Percentiles rank a stretch among this genome's conserved stretches.
phyloP scores from a whole-genome alignment of 768 basidiomycete genomes.

The Ramaria sp. region DNA sequence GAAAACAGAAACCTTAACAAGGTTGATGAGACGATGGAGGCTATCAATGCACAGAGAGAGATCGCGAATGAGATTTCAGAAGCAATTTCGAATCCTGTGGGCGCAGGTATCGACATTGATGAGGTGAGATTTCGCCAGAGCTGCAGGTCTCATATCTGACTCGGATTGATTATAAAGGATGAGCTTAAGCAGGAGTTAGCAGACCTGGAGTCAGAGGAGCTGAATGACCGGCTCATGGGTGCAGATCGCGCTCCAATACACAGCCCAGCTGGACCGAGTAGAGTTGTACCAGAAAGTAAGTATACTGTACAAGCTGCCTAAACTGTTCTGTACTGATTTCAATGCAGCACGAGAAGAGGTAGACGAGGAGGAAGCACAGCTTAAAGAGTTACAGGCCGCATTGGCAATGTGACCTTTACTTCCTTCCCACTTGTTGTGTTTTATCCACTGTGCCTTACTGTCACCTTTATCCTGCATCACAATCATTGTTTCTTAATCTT shows the following conservation, averaged over 20 bases:
- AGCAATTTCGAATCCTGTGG: slow-evolving; percentile 65
- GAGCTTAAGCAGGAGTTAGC: slow-evolving; percentile 72
- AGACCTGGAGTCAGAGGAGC: slow-evolving; percentile 78
- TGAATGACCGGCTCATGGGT: slow-evolving; percentile 74
- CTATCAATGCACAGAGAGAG: slow-evolving; percentile 83
- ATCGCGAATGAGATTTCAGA: slow-evolving; percentile 89
- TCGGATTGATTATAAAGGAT: slow-evolving; percentile 37
- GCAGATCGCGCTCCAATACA: slow-evolving; percentile 89
- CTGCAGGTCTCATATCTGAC: not conserved
- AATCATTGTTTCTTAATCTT: slow-evolving; percentile 1
- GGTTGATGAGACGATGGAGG: slow-evolving; percentile 83
- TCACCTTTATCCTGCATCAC: slow-evolving; percentile 1
- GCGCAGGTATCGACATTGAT: slow-evolving; percentile 48
- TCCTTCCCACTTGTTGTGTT: slow-evolving; percentile 4
- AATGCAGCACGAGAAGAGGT: slow-evolving; percentile 40
- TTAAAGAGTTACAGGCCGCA: slow-evolving; percentile 80
- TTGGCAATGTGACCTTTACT: slow-evolving; percentile 57
- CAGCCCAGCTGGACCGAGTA: slow-evolving; percentile 52
- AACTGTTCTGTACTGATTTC: not conserved
- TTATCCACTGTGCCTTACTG: slow-evolving; percentile 14
- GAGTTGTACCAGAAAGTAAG: slow-evolving; percentile 37
- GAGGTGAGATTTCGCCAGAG: slow-evolving; percentile 42
- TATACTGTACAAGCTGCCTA: slow-evolving; percentile 13
- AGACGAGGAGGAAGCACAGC: slow-evolving; percentile 87
- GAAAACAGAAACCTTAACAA: slow-evolving; percentile 63